Evolutionary conservation across 73 alveolate species (phyloP).

Genomic region (Paramecium bursaria): DNA sequence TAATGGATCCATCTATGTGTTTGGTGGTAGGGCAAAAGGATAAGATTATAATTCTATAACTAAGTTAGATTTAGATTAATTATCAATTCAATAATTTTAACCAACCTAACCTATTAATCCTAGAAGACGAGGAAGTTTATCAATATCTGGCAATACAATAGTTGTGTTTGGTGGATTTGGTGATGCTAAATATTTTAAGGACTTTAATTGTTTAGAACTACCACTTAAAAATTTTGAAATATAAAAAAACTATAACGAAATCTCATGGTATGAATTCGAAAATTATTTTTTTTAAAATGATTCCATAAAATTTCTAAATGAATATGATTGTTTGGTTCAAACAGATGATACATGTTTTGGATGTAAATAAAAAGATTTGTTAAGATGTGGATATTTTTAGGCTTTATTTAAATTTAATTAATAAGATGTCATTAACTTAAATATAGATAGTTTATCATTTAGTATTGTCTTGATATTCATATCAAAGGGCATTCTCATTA

Average conservation of each 20-base stretch:
- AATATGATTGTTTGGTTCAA: conserved; percentile 37
- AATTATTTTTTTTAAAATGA: background rate
- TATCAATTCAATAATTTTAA: background rate
- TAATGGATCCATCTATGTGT: conserved; percentile 3
- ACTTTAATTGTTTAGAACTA: conserved; percentile 7
- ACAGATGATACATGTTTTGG: conserved; percentile 25
- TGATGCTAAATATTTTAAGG: conserved; percentile 9
- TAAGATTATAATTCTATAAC: conserved; percentile 13
- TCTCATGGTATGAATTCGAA: conserved; percentile 1
- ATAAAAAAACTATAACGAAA: background rate
- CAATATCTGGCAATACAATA: conserved; percentile 14
- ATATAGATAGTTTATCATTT: conserved; percentile 1
- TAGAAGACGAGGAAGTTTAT: conserved; percentile 35
- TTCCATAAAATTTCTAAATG: background rate
- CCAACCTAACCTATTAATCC: background rate
- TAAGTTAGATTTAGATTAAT: background rate
- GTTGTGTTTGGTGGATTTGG: conserved; percentile 47
- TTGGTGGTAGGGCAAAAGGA: conserved; percentile 53
- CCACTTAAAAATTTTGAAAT: conserved; percentile 4
- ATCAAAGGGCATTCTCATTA: background rate
- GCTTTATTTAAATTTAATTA: conserved; percentile 4
- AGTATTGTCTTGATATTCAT: conserved; percentile 19
- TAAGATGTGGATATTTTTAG: conserved; percentile 3
- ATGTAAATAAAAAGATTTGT: background rate
- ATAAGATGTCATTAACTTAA: conserved; percentile 5